Percentiles rank a stretch among this genome's conserved stretches.
These are phyloP conservation scores for Eimeria necatrix DNA, from an alignment of 169 alveolate genomes.

Conservation along the genomic window DNA sequence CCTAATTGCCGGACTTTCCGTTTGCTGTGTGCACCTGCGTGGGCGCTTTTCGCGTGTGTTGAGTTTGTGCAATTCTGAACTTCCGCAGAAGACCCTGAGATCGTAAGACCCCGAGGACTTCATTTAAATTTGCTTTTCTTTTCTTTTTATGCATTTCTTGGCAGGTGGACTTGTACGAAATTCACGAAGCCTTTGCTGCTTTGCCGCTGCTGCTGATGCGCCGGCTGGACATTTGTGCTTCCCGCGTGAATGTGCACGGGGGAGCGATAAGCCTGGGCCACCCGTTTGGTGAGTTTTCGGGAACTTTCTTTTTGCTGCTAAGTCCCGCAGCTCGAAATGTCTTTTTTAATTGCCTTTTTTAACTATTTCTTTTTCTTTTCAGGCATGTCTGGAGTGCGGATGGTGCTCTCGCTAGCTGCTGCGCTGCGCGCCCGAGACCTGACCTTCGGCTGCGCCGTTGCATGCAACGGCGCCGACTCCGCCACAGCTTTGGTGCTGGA, in stretches of 20 bases:
- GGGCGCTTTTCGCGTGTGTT: no score
- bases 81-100: no score
- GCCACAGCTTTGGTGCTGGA: conserved; percentile 91
- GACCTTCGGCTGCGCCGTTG: conserved; percentile 89
- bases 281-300: conserved; percentile 89
- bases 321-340: neutral
- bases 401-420: conserved; percentile 86
- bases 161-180: conserved; percentile 91
- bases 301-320: neutral
- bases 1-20: no score
- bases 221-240: conserved; percentile 87
- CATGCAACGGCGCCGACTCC: conserved; percentile 94
- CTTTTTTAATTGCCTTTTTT: no score
- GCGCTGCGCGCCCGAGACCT: conserved; percentile 86
- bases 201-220: conserved; percentile 91
- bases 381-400: conserved; percentile 89
- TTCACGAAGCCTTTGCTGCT: conserved; percentile 95
- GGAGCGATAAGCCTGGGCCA: conserved; percentile 97
- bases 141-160: neutral
- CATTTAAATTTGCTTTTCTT: no score
- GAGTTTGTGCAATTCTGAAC: no score
- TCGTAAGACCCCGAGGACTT: no score
- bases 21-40: no score
- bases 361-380: neutral
- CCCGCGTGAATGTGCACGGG: conserved; percentile 93